A percentile compares a stretch with the other conserved stretches of the same genome.
phyloP scores from a whole-genome alignment of 768 basidiomycete species.

The Kwoniella sp. region DNA sequence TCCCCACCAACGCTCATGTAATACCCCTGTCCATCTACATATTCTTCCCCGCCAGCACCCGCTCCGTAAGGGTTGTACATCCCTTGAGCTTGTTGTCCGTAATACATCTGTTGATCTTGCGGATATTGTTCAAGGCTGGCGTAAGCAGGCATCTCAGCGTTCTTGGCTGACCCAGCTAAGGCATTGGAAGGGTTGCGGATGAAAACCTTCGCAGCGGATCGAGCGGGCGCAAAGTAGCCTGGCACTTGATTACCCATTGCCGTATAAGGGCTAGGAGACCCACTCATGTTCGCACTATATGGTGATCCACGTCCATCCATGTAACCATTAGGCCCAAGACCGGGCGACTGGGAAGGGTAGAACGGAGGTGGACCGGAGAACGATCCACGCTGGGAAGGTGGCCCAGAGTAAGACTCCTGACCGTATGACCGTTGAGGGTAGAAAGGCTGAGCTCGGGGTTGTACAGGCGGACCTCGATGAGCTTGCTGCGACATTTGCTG shows the following conservation, averaged over 20 bases:
- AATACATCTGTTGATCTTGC: slow-evolving; percentile 9
- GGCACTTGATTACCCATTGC: slow-evolving; percentile 13
- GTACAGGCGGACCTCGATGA: slow-evolving; percentile 6
- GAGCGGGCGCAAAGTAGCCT: slow-evolving; percentile 39
- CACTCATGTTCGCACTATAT: background rate
- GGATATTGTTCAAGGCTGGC: slow-evolving; percentile 7
- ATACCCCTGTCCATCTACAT: background rate
- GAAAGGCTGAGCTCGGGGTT: slow-evolving; percentile 3
- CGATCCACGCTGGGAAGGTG: slow-evolving; percentile 27
- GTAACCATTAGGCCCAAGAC: slow-evolving; percentile 10
- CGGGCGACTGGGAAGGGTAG: slow-evolving; percentile 8
- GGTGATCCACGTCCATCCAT: slow-evolving; percentile 23
- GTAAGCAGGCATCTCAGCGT: slow-evolving; percentile 7
- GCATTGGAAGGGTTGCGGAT: slow-evolving; percentile 28
- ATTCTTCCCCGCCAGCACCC: background rate
- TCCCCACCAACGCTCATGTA: slow-evolving; percentile 2
- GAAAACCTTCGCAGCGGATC: slow-evolving; percentile 23
- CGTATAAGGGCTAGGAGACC: slow-evolving; percentile 4
- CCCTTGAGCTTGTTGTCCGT: slow-evolving; percentile 27
- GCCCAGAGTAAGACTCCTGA: background rate
- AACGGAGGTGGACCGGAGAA: slow-evolving; percentile 21
- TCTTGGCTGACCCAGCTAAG: background rate
- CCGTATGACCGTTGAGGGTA: slow-evolving; percentile 13
- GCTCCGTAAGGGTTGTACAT: slow-evolving; percentile 34
- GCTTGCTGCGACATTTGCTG: background rate